Conservation (phyloP, 2,329 filamentous ascomycete genomes). For the Talaromyces islandicus region DNA sequence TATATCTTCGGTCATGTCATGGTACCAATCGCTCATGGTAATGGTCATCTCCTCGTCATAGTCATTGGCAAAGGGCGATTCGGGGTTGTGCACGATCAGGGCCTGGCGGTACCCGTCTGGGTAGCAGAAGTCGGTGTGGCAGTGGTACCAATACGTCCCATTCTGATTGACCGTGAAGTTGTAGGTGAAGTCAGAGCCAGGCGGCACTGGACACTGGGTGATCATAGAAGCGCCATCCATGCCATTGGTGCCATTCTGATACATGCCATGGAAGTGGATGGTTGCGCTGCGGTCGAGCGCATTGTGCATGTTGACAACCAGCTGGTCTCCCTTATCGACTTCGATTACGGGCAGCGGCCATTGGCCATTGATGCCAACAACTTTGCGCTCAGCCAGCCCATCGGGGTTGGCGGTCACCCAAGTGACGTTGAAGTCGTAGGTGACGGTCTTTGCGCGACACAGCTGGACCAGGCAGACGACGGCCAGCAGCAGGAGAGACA, state of each 20-base stretch:
- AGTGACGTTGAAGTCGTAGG: slow-evolving; percentile 48
- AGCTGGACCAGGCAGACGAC: slow-evolving; percentile 4
- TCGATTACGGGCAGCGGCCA: slow-evolving; percentile 70
- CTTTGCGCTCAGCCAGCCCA: slow-evolving; percentile 42
- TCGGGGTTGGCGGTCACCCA: slow-evolving; percentile 54
- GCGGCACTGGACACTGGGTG: slow-evolving; percentile 61
- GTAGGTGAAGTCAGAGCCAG: slow-evolving; percentile 59
- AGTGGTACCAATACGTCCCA: slow-evolving; percentile 63
- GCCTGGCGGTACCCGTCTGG: slow-evolving; percentile 65
- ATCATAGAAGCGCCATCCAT: slow-evolving; percentile 69
- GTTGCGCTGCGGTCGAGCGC: slow-evolving; percentile 59
- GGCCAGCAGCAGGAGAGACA: slow-evolving; percentile 2
- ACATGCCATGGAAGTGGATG: slow-evolving; percentile 74
- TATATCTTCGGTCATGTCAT: slow-evolving; percentile 56
- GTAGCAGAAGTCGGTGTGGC: slow-evolving; percentile 59
- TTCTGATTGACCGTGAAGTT: slow-evolving; percentile 58
- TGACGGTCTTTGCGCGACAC: slow-evolving; percentile 28
- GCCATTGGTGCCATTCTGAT: slow-evolving; percentile 66
- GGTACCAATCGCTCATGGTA: slow-evolving; percentile 70
- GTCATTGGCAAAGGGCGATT: slow-evolving; percentile 47
- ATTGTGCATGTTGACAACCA: slow-evolving; percentile 66
- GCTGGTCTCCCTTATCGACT: slow-evolving; percentile 65
- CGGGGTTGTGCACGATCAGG: slow-evolving; percentile 57
- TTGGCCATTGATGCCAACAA: slow-evolving; percentile 67
- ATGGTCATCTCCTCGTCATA: slow-evolving; percentile 58